These are phyloP conservation scores for Trypanosoma vivax DNA, from an alignment of 208 protist species.

Conservation along the genomic window DNA sequence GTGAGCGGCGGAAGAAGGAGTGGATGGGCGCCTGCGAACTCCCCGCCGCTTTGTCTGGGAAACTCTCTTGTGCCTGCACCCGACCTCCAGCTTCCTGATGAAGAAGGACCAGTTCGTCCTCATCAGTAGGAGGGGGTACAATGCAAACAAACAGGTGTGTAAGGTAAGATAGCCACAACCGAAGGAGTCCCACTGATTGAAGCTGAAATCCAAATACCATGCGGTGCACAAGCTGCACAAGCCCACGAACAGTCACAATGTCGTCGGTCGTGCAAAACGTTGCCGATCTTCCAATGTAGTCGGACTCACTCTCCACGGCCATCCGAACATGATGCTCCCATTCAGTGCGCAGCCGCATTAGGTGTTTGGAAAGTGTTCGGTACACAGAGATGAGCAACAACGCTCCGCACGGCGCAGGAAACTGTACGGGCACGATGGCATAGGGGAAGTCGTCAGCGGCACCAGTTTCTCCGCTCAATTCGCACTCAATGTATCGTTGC, in stretches of 20 bases:
- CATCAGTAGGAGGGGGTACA: constrained; percentile 40
- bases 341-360: constrained; percentile 34
- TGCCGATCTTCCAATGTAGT: constrained; percentile 31
- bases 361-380: constrained; percentile 32
- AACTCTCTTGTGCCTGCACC: neutral
- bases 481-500: neutral
- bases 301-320: constrained; percentile 16
- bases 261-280: constrained; percentile 67
- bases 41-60: neutral
- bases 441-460: constrained; percentile 21
- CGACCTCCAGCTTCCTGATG: constrained; percentile 26
- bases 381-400: constrained; percentile 53
- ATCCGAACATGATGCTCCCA: constrained; percentile 50
- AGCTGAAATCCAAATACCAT: constrained; percentile 49
- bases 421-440: constrained; percentile 22
- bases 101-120: constrained; percentile 45
- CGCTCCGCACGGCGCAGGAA: constrained; percentile 43
- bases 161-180: constrained; percentile 68
- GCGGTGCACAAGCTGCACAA: constrained; percentile 46
- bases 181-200: constrained; percentile 49
- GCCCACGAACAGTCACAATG: constrained; percentile 27
- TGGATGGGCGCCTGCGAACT: neutral
- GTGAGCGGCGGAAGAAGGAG: constrained; percentile 6
- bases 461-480: too few relatives aligned
- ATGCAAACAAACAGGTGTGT: constrained; percentile 53